phyloP scores from a whole-genome alignment of 2,329 filamentous ascomycete species.

The Calonectria ilicicola region DNA sequence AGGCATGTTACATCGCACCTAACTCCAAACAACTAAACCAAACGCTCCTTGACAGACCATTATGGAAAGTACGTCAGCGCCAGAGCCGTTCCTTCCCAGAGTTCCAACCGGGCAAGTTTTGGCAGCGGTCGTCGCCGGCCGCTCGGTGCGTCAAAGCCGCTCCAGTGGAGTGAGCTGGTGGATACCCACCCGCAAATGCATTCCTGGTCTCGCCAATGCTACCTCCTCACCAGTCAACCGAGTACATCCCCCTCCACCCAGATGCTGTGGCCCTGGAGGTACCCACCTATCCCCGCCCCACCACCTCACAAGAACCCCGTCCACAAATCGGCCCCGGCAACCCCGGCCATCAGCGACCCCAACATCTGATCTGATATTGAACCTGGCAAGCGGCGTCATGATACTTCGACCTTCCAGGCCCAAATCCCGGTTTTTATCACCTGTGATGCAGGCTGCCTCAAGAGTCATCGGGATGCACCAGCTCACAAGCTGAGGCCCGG shows the following conservation, averaged over 20 bases:
- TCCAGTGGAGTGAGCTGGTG: constrained; percentile 31
- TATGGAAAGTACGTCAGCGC: not conserved
- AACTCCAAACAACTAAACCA: not conserved
- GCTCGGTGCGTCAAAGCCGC: constrained; percentile 20
- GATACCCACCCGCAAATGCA: constrained; percentile 31
- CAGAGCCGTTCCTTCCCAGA: not conserved
- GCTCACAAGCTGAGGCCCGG: not conserved
- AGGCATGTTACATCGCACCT: not conserved
- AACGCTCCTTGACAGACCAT: not conserved
- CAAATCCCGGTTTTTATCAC: constrained; percentile 32
- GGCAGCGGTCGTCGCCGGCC: constrained; percentile 35
- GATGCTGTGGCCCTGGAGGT: not conserved
- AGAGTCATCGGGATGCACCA: constrained; percentile 14
- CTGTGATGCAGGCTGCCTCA: constrained; percentile 14
- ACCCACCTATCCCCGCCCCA: constrained; percentile 5
- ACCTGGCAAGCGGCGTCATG: constrained; percentile 38
- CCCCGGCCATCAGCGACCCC: constrained; percentile 21
- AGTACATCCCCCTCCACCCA: constrained; percentile 19
- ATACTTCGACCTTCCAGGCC: constrained; percentile 37
- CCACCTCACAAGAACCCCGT: not conserved
- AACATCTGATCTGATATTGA: constrained; percentile 39
- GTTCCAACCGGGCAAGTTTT: not conserved
- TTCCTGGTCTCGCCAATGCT: constrained; percentile 34
- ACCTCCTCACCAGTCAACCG: constrained; percentile 24
- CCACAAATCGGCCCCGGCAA: not conserved